Evolutionary conservation across 2,329 filamentous ascomycete genomes (phyloP).

Genomic region (Epichloe baconii): DNA sequence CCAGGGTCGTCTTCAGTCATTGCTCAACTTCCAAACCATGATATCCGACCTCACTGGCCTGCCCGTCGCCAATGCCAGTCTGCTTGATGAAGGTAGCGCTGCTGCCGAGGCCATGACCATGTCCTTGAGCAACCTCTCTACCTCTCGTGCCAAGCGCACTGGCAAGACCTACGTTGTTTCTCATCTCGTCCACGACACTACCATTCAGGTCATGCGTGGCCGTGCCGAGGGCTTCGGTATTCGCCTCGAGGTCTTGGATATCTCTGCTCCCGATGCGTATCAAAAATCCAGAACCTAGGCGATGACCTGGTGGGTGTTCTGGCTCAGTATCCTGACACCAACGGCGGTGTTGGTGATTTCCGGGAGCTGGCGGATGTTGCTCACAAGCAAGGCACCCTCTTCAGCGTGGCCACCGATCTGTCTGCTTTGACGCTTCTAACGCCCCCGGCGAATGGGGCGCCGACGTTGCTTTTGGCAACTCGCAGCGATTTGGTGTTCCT

Average conservation of each 20-base stretch:
- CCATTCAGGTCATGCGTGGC: constrained; percentile 68
- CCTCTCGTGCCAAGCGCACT: constrained; percentile 56
- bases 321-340: constrained; percentile 89
- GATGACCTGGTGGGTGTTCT: constrained; percentile 78
- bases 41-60: constrained; percentile 78
- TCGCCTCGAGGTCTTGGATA: constrained; percentile 58
- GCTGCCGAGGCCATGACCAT: constrained; percentile 94
- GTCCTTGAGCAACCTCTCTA: constrained; percentile 63
- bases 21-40: constrained; percentile 93
- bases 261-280: constrained; percentile 48
- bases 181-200: constrained; percentile 71
- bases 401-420: constrained; percentile 82
- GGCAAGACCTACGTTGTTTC: constrained; percentile 80
- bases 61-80: constrained; percentile 78
- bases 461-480: constrained; percentile 87
- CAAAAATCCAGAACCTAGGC: constrained; percentile 58
- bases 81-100: constrained; percentile 83
- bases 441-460: constrained; percentile 91
- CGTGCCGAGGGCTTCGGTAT: constrained; percentile 89
- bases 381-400: constrained; percentile 63
- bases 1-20: constrained; percentile 80
- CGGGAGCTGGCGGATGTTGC: constrained; percentile 59
- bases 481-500: constrained; percentile 83
- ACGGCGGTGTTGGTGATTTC: constrained; percentile 68
- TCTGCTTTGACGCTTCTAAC: constrained; percentile 77